Percentiles rank a stretch among this genome's conserved stretches.
Conservation (phyloP, 257 asterid species). For the Rauvolfia tetraphylla region DNA sequence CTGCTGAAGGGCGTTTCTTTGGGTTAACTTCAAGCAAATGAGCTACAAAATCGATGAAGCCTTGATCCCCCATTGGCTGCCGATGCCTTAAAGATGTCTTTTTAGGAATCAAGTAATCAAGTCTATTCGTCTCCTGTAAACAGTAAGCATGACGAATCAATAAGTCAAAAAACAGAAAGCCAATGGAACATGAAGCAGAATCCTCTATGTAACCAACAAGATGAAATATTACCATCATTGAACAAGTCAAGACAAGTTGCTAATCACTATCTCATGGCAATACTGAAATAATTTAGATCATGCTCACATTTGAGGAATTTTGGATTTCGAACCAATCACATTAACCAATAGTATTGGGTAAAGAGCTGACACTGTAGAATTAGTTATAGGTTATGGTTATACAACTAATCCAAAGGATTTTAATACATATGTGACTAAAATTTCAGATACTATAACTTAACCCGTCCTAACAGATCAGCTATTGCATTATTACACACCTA, state of each 20-base stretch:
- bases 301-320: not conserved
- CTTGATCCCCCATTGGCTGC: slow-evolving; percentile 98
- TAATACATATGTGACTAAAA: not conserved
- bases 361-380: not conserved
- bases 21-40: slow-evolving; percentile 89
- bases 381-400: not conserved
- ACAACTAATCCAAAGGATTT: not conserved
- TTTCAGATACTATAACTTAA: not conserved
- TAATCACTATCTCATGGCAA: not conserved
- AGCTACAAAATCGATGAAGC: slow-evolving; percentile 81
- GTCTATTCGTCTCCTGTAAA: slow-evolving; percentile 72
- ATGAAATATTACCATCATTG: not conserved
- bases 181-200: not conserved
- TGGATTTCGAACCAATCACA: not conserved
- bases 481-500: not conserved
- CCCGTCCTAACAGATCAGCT: not conserved
- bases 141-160: not conserved
- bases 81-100: slow-evolving; percentile 93
- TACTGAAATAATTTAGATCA: not conserved
- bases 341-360: not conserved
- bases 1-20: slow-evolving; percentile 77
- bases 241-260: not conserved
- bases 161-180: not conserved
- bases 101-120: slow-evolving; percentile 90
- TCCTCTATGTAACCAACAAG: not conserved